A percentile compares a stretch with the other conserved stretches of the same genome.
Evolutionary conservation across 305 asterid species (phyloP).

Genomic region (Fraxinus baroniana): DNA sequence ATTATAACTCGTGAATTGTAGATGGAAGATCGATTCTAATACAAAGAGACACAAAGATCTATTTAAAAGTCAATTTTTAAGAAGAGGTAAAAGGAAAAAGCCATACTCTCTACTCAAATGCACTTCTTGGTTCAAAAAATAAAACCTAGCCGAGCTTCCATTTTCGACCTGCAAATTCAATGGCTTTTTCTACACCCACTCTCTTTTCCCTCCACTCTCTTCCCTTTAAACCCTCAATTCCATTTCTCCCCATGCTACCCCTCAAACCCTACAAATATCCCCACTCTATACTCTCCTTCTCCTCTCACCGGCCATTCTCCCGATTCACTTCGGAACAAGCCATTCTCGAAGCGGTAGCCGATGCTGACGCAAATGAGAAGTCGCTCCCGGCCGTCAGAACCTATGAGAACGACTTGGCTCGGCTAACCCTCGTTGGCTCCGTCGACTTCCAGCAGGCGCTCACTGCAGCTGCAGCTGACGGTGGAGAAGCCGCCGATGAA

Average conservation of each 20-base stretch:
- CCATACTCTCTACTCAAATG: neutral
- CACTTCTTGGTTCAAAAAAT: neutral
- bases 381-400: conserved; percentile 64
- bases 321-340: conserved; percentile 50
- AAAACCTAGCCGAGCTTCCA: conserved; percentile 32
- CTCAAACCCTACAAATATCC: conserved; percentile 19
- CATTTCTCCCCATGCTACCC: conserved; percentile 25
- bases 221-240: conserved; percentile 20
- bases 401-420: conserved; percentile 67
- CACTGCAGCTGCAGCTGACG: conserved; percentile 90
- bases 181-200: conserved; percentile 43
- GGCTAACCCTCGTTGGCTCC: conserved; percentile 67
- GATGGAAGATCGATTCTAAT: neutral
- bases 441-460: conserved; percentile 76
- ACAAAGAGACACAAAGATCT: neutral
- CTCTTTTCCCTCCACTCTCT: conserved; percentile 26
- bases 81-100: neutral
- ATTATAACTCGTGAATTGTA: neutral
- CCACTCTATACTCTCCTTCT: conserved; percentile 19
- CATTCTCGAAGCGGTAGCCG: conserved; percentile 55
- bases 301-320: conserved; percentile 36
- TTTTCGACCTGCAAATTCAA: conserved; percentile 26
- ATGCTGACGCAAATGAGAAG: conserved; percentile 35
- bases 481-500: conserved; percentile 72
- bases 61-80: neutral